phyloP scores from a whole-genome alignment of 2,329 filamentous ascomycete species.

The Chrysosporium keratinophilum region DNA sequence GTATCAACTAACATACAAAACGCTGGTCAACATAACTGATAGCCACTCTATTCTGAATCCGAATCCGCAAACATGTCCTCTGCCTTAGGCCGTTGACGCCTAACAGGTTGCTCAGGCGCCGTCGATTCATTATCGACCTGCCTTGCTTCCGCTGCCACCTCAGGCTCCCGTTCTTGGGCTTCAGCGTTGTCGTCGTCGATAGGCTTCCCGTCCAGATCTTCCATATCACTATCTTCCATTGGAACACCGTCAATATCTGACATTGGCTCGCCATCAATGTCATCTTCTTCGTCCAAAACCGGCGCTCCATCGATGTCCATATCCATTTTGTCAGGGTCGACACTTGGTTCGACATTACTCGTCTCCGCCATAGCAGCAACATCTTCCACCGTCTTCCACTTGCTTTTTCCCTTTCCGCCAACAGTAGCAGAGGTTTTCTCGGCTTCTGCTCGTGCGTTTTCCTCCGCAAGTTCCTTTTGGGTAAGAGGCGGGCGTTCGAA shows the following conservation, averaged over 20 bases:
- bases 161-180: slow-evolving; percentile 19
- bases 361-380: slow-evolving; percentile 18
- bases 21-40: neutral
- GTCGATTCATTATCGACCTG: slow-evolving; percentile 20
- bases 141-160: slow-evolving; percentile 14
- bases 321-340: slow-evolving; percentile 22
- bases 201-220: slow-evolving; percentile 40
- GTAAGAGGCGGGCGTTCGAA: slow-evolving; percentile 62
- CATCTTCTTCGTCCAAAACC: slow-evolving; percentile 36
- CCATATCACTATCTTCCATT: slow-evolving; percentile 42
- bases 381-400: slow-evolving; percentile 40
- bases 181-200: slow-evolving; percentile 34
- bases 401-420: slow-evolving; percentile 34
- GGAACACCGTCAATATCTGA: slow-evolving; percentile 37
- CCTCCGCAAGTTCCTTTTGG: slow-evolving; percentile 35
- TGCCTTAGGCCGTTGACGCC: slow-evolving; percentile 58
- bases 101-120: slow-evolving; percentile 28
- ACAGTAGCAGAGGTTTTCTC: slow-evolving; percentile 30
- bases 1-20: neutral
- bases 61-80: slow-evolving; percentile 83
- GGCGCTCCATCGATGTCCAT: slow-evolving; percentile 25
- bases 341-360: slow-evolving; percentile 7
- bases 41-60: slow-evolving; percentile 43
- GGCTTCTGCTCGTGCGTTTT: slow-evolving; percentile 35
- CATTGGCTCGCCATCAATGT: slow-evolving; percentile 34